Evolutionary conservation across 306 rosid genomes (phyloP).

Genomic region (Chamaecrista fasciculata): DNA sequence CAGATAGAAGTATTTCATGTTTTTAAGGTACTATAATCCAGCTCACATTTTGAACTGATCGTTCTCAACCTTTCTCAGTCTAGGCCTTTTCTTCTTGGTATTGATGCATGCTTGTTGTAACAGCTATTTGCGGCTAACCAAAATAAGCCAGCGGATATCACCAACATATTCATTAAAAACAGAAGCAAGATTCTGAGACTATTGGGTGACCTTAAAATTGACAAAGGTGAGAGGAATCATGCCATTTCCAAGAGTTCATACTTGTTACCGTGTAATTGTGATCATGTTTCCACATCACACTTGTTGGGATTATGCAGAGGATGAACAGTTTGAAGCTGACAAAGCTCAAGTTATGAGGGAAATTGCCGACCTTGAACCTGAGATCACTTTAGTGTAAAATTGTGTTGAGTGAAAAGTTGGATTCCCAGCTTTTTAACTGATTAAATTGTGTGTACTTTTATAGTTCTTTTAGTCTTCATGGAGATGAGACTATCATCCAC

Average conservation of each 20-base stretch:
- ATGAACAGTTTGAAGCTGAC: constrained; percentile 91
- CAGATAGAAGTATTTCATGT: constrained; percentile 92
- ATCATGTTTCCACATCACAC: constrained; percentile 13
- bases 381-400: constrained; percentile 31
- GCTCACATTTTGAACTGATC: constrained; percentile 11
- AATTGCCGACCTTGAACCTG: constrained; percentile 74
- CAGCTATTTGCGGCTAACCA: constrained; percentile 91
- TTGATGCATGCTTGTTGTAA: constrained; percentile 23
- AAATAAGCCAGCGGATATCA: constrained; percentile 75
- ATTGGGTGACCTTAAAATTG: constrained; percentile 78
- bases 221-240: constrained; percentile 54
- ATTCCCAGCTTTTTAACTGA: background rate
- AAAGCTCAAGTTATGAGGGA: constrained; percentile 86
- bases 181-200: constrained; percentile 81
- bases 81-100: background rate
- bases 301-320: constrained; percentile 55
- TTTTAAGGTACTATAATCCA: constrained; percentile 61
- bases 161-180: constrained; percentile 72
- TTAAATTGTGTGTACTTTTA: constrained; percentile 27
- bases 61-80: background rate
- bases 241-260: constrained; percentile 4
- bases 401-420: constrained; percentile 21
- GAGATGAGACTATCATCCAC: constrained; percentile 10
- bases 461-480: constrained; percentile 25
- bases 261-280: background rate